Evolutionary conservation across 768 basidiomycete genomes (phyloP).

Genomic region (Artomyces pyxidatus): DNA sequence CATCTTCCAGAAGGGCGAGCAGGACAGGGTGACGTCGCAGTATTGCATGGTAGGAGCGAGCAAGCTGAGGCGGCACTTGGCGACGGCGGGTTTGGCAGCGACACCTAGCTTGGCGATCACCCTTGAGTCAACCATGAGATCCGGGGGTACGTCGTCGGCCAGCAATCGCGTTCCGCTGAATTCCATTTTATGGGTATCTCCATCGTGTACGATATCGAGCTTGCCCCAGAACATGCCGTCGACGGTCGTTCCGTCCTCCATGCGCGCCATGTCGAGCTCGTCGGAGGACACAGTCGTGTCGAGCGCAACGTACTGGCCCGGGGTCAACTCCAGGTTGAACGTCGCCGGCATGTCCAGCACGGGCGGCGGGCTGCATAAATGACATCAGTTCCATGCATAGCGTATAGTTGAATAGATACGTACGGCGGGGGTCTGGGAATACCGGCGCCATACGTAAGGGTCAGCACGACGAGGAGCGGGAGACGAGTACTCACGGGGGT

Average conservation of each 20-base stretch:
- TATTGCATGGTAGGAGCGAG: constrained; percentile 68
- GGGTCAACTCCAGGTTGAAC: constrained; percentile 73
- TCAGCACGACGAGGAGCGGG: background rate
- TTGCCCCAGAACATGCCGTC: constrained; percentile 88
- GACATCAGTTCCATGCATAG: background rate
- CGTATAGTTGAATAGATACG: constrained; percentile 17
- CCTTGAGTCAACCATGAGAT: constrained; percentile 68
- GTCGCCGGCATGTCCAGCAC: constrained; percentile 82
- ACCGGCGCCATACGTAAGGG: background rate
- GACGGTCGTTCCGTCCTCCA: constrained; percentile 83
- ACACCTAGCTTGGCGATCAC: constrained; percentile 71
- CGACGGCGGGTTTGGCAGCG: constrained; percentile 65
- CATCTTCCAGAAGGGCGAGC: constrained; percentile 69
- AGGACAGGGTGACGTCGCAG: constrained; percentile 67
- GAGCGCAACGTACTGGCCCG: constrained; percentile 72
- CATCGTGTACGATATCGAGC: constrained; percentile 71
- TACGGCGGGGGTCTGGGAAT: constrained; percentile 42
- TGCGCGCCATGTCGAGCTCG: constrained; percentile 84
- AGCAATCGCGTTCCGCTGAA: constrained; percentile 73
- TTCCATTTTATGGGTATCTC: constrained; percentile 72
- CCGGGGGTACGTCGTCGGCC: constrained; percentile 53
- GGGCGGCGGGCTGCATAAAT: constrained; percentile 44
- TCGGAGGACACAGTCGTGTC: constrained; percentile 72
- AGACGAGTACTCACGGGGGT: constrained; percentile 53
- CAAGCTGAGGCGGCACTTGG: constrained; percentile 70